Conservation (phyloP, 371 early-diverging fungal genomes). For the Choanephora cucurbitarum region DNA sequence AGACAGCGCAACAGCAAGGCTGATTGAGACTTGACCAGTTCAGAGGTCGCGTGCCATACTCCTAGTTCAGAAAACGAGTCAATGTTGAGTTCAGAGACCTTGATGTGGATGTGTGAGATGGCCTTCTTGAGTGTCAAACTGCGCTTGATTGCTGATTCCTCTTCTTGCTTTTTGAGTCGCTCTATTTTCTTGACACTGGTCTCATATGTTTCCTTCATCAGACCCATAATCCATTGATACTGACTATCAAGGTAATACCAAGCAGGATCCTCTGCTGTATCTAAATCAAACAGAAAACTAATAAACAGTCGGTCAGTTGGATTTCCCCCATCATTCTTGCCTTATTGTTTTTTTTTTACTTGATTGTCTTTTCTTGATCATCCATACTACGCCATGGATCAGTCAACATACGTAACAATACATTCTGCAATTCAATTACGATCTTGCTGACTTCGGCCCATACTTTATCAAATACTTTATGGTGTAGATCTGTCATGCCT, state of each 20-base stretch:
- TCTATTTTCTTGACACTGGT: conserved; percentile 52
- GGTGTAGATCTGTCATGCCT: conserved; percentile 62
- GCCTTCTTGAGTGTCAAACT: conserved; percentile 39
- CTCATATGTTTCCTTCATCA: conserved; percentile 68
- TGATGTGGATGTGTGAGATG: conserved; percentile 29
- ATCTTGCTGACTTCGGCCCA: conserved; percentile 92
- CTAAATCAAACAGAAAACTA: conserved; percentile 80
- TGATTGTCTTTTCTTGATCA: conserved; percentile 87
- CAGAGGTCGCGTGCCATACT: conserved; percentile 71
- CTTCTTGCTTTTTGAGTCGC: conserved; percentile 20
- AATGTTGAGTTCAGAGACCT: conserved; percentile 35
- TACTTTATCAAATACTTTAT: conserved; percentile 89
- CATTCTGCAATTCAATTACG: conserved; percentile 69
- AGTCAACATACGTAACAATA: conserved; percentile 74
- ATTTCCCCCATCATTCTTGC: too few relatives aligned
- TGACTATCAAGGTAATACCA: conserved; percentile 89
- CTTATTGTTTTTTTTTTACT: conserved; percentile 39
- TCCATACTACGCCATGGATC: conserved; percentile 85
- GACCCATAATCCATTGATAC: conserved; percentile 83
- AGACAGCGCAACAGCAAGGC: conserved; percentile 72
- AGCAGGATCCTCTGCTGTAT: conserved; percentile 86
- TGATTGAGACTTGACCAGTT: conserved; percentile 74
- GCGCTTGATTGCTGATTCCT: conserved; percentile 40
- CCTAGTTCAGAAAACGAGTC: conserved; percentile 48
- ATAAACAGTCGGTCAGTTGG: too few relatives aligned